Base-by-base conservation (phyloP, 2,329 filamentous ascomycete genomes). In the Colletotrichum sp. region DNA sequence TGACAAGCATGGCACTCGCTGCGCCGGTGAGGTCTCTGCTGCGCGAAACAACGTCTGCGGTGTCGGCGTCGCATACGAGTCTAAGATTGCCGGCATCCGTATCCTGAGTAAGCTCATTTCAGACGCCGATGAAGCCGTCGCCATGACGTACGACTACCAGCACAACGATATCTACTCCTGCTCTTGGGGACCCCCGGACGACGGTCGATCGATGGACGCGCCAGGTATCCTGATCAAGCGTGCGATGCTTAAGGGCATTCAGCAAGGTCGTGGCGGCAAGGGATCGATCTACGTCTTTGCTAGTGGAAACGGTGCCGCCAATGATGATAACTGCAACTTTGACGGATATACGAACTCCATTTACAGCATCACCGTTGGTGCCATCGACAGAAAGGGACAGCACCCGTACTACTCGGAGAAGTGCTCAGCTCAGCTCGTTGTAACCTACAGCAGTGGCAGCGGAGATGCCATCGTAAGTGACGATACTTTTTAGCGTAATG, bases 301-400 rank as follows among this genome's bases (percentile, higher is more conserved):
- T 58, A 96, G 96, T 78, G 97, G 97, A 75, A 99, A 99, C 82
- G 97, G 97, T 73, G 97, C 96, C 12, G 88, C 89, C 5, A 92
- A 88, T 78, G 96, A 95, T 62, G 97, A 99, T 84, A 98, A 99
- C 85, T 99, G 97, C 90, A 99, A 99, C 84, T 99, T 99, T 83
- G 97, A 99, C 82, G 97, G 97, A 52, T 99, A 99, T 85, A 99
- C 97, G 75, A 99, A 99, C 88, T 98, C 96, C 83, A 99, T 99
- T 80, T 99, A 98, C 89, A 98, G 96, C 83, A 97, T 99, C 80
- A 98, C 96, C 0, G 96, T 99, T 21, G 97, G 97, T 48, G 96
- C 96, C 38, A 94, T 99, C 77, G 96, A 98, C 83, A 91, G 95
- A 75, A 92, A 94, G 79, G 96, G 96, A 52, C 85, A 91, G n/a